Base-by-base conservation (phyloP, 176 grass and related monocot species). In the Oryza coarctata region DNA sequence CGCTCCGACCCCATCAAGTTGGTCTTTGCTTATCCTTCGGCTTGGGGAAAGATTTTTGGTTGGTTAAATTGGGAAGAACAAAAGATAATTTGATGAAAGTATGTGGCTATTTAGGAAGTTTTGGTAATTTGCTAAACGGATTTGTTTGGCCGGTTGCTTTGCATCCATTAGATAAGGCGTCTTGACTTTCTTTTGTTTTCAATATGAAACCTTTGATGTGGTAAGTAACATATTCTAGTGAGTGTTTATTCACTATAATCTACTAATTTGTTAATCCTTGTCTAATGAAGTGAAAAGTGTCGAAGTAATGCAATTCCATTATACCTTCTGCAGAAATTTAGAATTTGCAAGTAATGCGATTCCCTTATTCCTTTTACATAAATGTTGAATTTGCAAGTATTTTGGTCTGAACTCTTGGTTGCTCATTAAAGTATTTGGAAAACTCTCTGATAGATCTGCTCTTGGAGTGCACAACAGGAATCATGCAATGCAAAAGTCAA, bases 401-500 rank as follows among this genome's bases (percentile, higher is more conserved):
- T 47, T 9, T 44, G 26, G 69, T 82, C 67, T 63, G 25, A 72
- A 32, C 27, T 63, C 43, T 15, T 25, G 17, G 18, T 63, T 62
- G 18, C 38, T 45, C 78, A 23, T 3, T 27, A 0, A 43, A 26
- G 23, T 28, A 22, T 31, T 68, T 15, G 13, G 26, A 14, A 9
- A 50, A 45, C n/a, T 29, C 28, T 68, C 0, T 78, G 1, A 33
- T 87, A 39, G 35, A 52, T 84, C 43, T 84, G 15, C 75, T 47
- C 11, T 71, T 31, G 39, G 23, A 71, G 8, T 25, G 34, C 18
- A 17, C 38, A 63, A 6, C 13, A 35, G 40, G 11, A 43, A 12
- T 26, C 13, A 77, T 70, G 2, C 22, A 23, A 27, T 77, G 25
- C 27, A 61, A 78, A 62, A 84, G 2, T 61, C 27, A 61, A 78